Evolutionary conservation across 1,284 basidiomycete genomes (phyloP).

Genomic region (Rhizoctonia solani): DNA sequence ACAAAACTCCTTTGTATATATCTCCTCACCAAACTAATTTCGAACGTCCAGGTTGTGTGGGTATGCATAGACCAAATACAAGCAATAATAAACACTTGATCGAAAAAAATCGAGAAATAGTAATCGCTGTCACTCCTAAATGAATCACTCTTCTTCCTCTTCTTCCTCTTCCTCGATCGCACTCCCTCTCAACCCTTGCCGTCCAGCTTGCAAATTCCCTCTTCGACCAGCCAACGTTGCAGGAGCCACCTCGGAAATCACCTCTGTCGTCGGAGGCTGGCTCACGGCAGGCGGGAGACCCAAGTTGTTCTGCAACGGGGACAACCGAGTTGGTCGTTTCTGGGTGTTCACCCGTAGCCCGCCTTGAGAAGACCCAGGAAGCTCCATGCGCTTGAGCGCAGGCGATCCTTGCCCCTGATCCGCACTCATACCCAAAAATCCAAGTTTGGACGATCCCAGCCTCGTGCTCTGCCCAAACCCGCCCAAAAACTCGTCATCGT

Average conservation of each 20-base stretch:
- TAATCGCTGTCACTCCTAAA: neutral
- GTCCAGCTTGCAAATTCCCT: slow-evolving; percentile 63
- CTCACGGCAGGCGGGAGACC: slow-evolving; percentile 31
- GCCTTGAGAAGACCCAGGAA: slow-evolving; percentile 46
- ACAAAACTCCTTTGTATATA: too few relatives aligned
- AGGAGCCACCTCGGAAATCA: neutral
- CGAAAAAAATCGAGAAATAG: slow-evolving; percentile 2
- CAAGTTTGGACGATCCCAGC: too few relatives aligned
- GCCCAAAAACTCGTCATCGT: slow-evolving; percentile 71
- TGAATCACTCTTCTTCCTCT: slow-evolving; percentile 42
- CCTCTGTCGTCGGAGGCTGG: slow-evolving; percentile 3
- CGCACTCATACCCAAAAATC: slow-evolving; percentile 47
- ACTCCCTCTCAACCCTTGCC: slow-evolving; percentile 62
- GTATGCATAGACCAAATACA: too few relatives aligned
- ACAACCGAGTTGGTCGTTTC: slow-evolving; percentile 39
- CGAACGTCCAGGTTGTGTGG: too few relatives aligned
- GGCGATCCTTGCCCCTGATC: slow-evolving; percentile 23
- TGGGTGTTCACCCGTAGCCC: slow-evolving; percentile 38
- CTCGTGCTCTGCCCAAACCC: too few relatives aligned
- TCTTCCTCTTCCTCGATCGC: slow-evolving; percentile 70
- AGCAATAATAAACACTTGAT: slow-evolving; percentile 10
- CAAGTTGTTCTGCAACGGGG: slow-evolving; percentile 2
- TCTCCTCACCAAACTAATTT: too few relatives aligned
- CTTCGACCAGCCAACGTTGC: slow-evolving; percentile 45
- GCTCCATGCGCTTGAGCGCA: slow-evolving; percentile 23